A percentile compares a stretch with the other conserved stretches of the same genome.
phyloP scores from a whole-genome alignment of 352 stramenopile genomes.

The Globisporangium yorkense region DNA sequence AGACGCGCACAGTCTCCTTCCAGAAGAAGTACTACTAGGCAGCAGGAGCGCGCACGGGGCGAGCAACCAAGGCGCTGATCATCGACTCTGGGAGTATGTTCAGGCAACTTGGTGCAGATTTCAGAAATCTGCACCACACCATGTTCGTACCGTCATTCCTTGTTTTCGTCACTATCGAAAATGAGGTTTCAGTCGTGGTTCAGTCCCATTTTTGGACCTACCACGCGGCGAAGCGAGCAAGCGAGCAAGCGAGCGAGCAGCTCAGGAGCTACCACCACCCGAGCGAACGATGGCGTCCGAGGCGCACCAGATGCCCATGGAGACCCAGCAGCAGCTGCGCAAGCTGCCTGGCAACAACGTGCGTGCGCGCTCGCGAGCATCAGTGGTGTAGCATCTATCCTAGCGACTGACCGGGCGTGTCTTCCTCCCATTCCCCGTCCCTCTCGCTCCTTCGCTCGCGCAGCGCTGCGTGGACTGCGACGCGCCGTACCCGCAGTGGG shows the following conservation, averaged over 20 bases:
- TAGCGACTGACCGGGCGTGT: background rate
- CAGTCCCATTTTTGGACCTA: background rate
- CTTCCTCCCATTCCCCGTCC: background rate
- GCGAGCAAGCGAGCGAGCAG: background rate
- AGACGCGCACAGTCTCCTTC: conserved; percentile 52
- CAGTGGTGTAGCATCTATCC: too few relatives aligned
- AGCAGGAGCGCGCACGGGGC: background rate
- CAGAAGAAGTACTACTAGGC: conserved; percentile 33
- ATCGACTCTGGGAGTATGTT: too few relatives aligned
- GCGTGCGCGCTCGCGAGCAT: conserved; percentile 9
- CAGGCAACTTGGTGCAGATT: too few relatives aligned
- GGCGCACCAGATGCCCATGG: conserved; percentile 80
- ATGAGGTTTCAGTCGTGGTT: too few relatives aligned
- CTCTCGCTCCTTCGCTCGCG: background rate
- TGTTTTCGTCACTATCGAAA: background rate
- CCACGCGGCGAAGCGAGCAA: background rate
- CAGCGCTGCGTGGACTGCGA: conserved; percentile 92
- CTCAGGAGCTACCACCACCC: too few relatives aligned
- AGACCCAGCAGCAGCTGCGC: conserved; percentile 82
- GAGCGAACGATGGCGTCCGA: conserved; percentile 17
- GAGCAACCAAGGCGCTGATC: too few relatives aligned
- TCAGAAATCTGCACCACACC: too few relatives aligned
- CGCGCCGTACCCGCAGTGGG: conserved; percentile 92
- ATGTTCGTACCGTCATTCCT: background rate
- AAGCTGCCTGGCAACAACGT: conserved; percentile 82